A percentile compares a stretch with the other conserved stretches of the same genome.
Evolutionary conservation across 208 protist genomes (phyloP).

Genomic region (Crithidia sp.): DNA sequence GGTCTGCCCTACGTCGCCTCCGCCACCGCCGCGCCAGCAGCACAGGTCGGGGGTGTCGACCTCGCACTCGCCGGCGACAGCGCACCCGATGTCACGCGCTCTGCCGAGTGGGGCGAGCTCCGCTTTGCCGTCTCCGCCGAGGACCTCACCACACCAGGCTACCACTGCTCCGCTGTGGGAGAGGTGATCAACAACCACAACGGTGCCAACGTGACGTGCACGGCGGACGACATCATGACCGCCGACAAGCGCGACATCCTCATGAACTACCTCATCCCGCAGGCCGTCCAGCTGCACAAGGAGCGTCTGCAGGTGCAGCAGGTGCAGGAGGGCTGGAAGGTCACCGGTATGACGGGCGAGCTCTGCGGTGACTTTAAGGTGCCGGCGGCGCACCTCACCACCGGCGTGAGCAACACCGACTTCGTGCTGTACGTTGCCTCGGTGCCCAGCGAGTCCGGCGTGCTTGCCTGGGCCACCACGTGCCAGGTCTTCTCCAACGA

Average conservation of each 20-base stretch:
- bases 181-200: slow-evolving; percentile 26
- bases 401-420: slow-evolving; percentile 49
- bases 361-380: slow-evolving; percentile 11
- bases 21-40: neutral
- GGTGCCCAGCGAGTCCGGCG: slow-evolving; percentile 18
- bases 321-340: slow-evolving; percentile 14
- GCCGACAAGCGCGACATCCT: slow-evolving; percentile 39
- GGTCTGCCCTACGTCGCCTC: slow-evolving; percentile 16
- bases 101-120: slow-evolving; percentile 32
- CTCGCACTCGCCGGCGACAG: neutral
- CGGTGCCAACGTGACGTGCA: slow-evolving; percentile 33
- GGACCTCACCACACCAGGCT: slow-evolving; percentile 40
- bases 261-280: slow-evolving; percentile 38
- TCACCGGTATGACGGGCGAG: slow-evolving; percentile 4
- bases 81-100: neutral
- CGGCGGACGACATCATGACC: slow-evolving; percentile 36
- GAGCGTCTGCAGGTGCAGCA: slow-evolving; percentile 52
- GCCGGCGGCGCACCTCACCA: slow-evolving; percentile 36
- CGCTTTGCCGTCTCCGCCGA: slow-evolving; percentile 43
- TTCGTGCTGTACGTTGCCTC: slow-evolving; percentile 76
- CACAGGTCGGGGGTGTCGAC: neutral
- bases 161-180: slow-evolving; percentile 46
- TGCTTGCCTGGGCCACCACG: slow-evolving; percentile 46
- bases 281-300: slow-evolving; percentile 51
- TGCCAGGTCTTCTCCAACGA: slow-evolving; percentile 34